Conservation (phyloP, 768 basidiomycete genomes). For the Tricholoma furcatifolium region DNA sequence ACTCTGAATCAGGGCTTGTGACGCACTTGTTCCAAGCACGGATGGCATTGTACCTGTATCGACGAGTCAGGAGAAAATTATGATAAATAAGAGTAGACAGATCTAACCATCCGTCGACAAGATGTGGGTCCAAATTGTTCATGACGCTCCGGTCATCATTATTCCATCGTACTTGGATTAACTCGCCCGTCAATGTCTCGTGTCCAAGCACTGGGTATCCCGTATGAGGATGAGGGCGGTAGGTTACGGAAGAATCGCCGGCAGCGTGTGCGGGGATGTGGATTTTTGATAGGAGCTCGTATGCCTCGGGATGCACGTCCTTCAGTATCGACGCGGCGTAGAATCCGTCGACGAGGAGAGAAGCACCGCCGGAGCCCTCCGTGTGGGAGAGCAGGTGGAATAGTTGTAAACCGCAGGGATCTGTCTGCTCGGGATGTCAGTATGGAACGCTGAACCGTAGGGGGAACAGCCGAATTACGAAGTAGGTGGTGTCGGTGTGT, state of each 20-base stretch:
- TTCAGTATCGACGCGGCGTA: slow-evolving; percentile 82
- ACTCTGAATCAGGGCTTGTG: slow-evolving; percentile 81
- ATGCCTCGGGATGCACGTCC: slow-evolving; percentile 67
- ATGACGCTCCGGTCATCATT: slow-evolving; percentile 91
- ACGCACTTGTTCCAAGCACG: slow-evolving; percentile 74
- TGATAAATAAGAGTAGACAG: neutral
- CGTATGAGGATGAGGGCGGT: slow-evolving; percentile 52
- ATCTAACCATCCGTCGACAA: slow-evolving; percentile 74
- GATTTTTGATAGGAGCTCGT: slow-evolving; percentile 64
- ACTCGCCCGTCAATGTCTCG: slow-evolving; percentile 54
- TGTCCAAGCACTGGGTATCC: slow-evolving; percentile 76
- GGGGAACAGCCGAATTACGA: slow-evolving; percentile 39
- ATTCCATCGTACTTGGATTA: slow-evolving; percentile 88
- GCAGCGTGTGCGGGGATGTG: slow-evolving; percentile 86
- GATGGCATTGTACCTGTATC: slow-evolving; percentile 73
- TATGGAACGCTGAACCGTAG: neutral
- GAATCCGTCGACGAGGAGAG: slow-evolving; percentile 95
- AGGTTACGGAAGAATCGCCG: slow-evolving; percentile 63
- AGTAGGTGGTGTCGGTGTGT: slow-evolving; percentile 73
- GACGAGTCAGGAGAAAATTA: neutral
- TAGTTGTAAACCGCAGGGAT: slow-evolving; percentile 93
- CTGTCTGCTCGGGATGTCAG: slow-evolving; percentile 51
- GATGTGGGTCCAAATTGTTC: slow-evolving; percentile 50
- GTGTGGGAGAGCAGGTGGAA: slow-evolving; percentile 91
- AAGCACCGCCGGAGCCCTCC: slow-evolving; percentile 79